phyloP scores from a whole-genome alignment of 306 rosid genomes.

The Dalbergia cochinchinensis region DNA sequence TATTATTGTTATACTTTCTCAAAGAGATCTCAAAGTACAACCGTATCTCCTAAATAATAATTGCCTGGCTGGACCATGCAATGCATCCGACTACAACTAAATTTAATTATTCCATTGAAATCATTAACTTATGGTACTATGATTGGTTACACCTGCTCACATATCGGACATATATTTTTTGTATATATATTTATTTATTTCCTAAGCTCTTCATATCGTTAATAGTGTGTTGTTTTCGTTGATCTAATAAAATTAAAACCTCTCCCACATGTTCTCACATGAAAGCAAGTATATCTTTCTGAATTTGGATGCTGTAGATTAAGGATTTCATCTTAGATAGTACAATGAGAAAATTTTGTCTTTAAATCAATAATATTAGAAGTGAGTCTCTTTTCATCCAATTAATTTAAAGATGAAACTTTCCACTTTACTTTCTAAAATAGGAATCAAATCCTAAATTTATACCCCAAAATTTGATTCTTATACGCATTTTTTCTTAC shows the following conservation, averaged over 20 bases:
- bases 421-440: too few species aligned
- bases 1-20: conserved; percentile 12
- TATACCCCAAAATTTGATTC: not conserved
- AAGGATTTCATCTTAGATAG: too few species aligned
- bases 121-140: conserved; percentile 38
- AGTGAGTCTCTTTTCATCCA: too few species aligned
- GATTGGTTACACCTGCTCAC: conserved; percentile 60
- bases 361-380: too few species aligned
- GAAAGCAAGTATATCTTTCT: not conserved
- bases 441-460: not conserved
- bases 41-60: conserved; percentile 56
- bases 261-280: conserved; percentile 41
- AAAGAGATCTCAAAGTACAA: conserved; percentile 64
- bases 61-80: conserved; percentile 50
- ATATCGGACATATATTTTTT: not conserved
- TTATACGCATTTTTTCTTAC: not conserved
- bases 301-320: fast-evolving
- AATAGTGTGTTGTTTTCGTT: conserved; percentile 32
- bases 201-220: conserved; percentile 3
- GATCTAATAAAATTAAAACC: not conserved
- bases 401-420: too few species aligned
- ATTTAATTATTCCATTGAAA: conserved; percentile 43
- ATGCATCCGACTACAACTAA: conserved; percentile 45
- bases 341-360: too few species aligned
- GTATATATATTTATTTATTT: not conserved